Evolutionary conservation across 1,284 basidiomycete species (phyloP), one percentile per base, ranked within the genome.

Genomic region (Trichosporon sp.): DNA sequence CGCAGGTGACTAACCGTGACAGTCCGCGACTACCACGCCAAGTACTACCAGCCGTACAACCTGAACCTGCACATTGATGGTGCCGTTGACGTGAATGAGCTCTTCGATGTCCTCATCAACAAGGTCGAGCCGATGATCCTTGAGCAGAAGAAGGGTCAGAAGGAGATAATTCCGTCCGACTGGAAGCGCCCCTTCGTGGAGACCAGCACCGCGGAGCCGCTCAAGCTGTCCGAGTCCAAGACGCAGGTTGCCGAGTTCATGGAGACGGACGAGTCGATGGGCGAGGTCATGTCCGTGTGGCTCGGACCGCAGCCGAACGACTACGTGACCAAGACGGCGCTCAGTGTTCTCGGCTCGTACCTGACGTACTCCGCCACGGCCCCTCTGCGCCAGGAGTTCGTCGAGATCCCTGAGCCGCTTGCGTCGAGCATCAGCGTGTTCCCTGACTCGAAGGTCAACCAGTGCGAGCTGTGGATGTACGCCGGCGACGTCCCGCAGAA

Each of bases 151-250:
- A 60, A 63, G 58, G 25, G 31, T 44, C 25, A 37, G 29, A 21
- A 61, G 16, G 33, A 32, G 11, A 44, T 36, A 9, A 40, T 23
- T 9, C 84, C 95, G 1, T 71, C 81, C 2, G 91, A 88, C 10
- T 99, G 95, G 95, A 92, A 90, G 71, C 87, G 95, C 13, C 96
- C 96, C 0, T 99, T 99, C 74, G 73, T 98, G 21, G 94, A 98
- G 81, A 95, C 95, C 0, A 71, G 86, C 0, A 93, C 90, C 65
- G 86, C 88, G 1, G 77, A 82, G 13, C 84, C 89, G 10, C 83
- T 85, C 4, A 84, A 85, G 6, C 84, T 92, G 27, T 63, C 83
- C 9, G 76, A 85, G 65, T 84, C 85, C 2, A 75, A 83, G 57
- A 86, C 85, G 66, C 72, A 79, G 59, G 83, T 85, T 0, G 87